Percentiles rank a stretch among this genome's conserved stretches.
Evolutionary conservation across 495 filamentous ascomycete species (phyloP).

Genomic region (Xylaria palmicola): DNA sequence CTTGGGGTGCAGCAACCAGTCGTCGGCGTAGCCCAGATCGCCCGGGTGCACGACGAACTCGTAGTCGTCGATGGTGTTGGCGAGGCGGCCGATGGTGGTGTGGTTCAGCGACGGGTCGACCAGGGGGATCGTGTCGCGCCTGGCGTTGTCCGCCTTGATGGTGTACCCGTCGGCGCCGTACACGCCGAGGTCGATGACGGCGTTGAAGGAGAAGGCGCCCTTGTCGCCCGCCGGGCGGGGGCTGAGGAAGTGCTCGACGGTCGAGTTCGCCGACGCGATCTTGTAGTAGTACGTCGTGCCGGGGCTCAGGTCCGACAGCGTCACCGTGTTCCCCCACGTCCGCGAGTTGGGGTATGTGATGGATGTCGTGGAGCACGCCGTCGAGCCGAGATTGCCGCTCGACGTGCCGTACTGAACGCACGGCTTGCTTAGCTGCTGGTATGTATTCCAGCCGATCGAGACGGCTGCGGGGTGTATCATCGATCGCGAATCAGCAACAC

Average conservation of each 20-base stretch:
- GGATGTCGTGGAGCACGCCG: constrained; percentile 37
- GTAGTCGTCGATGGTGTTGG: constrained; percentile 55
- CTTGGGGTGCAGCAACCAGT: constrained; percentile 42
- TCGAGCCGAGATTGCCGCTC: constrained; percentile 23
- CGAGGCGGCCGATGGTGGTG: constrained; percentile 58
- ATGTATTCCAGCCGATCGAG: constrained; percentile 54
- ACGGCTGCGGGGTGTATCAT: constrained; percentile 47
- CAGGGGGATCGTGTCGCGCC: constrained; percentile 51
- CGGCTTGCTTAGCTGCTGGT: constrained; percentile 35
- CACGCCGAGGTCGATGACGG: constrained; percentile 47
- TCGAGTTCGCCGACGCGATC: constrained; percentile 57
- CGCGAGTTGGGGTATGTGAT: constrained; percentile 41
- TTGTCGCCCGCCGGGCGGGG: constrained; percentile 48
- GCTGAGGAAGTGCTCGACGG: constrained; percentile 54
- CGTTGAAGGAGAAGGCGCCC: constrained; percentile 41
- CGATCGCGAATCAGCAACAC: background rate
- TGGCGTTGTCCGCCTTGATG: constrained; percentile 44
- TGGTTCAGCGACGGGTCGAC: constrained; percentile 60
- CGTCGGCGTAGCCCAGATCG: constrained; percentile 50
- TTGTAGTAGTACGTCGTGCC: constrained; percentile 51
- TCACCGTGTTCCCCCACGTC: constrained; percentile 42
- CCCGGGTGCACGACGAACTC: constrained; percentile 60
- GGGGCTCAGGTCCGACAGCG: constrained; percentile 30
- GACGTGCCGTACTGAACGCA: constrained; percentile 49
- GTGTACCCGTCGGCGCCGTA: constrained; percentile 60